phyloP scores from a whole-genome alignment of 2,329 filamentous ascomycete species.

The Metarhizium brunneum region DNA sequence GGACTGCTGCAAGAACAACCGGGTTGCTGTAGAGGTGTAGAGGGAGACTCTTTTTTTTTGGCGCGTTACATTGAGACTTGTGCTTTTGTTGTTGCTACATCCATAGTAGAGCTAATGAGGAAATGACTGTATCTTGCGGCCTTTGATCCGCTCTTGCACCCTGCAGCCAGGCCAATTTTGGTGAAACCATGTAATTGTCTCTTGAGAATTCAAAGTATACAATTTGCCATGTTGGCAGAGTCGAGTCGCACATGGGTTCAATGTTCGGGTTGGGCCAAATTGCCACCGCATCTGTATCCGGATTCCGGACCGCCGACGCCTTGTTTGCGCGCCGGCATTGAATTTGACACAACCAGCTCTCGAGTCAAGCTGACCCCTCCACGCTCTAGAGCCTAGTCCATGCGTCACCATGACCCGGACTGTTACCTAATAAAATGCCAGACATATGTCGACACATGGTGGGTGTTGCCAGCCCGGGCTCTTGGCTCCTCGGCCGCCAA shows the following conservation, averaged over 20 bases:
- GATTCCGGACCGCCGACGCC: too few relatives aligned
- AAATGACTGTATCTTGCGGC: background rate
- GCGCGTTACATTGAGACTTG: background rate
- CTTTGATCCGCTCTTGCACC: too few relatives aligned
- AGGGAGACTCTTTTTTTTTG: background rate
- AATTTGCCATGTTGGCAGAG: too few relatives aligned
- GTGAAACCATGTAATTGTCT: too few relatives aligned
- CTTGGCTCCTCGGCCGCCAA: background rate
- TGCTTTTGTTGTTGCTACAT: background rate
- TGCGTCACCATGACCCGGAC: slow-evolving; percentile 1
- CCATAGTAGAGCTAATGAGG: background rate
- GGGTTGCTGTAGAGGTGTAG: slow-evolving; percentile 3
- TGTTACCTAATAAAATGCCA: background rate
- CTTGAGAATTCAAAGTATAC: too few relatives aligned
- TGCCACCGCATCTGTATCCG: too few relatives aligned
- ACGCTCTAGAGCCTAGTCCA: background rate
- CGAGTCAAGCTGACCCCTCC: too few relatives aligned
- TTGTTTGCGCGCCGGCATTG: too few relatives aligned
- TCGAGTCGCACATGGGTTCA: too few relatives aligned
- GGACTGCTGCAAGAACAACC: slow-evolving; percentile 21
- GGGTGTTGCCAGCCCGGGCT: background rate
- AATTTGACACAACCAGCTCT: too few relatives aligned
- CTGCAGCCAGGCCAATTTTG: too few relatives aligned
- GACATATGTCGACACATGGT: background rate
- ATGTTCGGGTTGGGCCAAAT: too few relatives aligned